A percentile compares a stretch with the other conserved stretches of the same genome.
phyloP scores from a whole-genome alignment of 345 rosid species.

The Pistacia atlantica region DNA sequence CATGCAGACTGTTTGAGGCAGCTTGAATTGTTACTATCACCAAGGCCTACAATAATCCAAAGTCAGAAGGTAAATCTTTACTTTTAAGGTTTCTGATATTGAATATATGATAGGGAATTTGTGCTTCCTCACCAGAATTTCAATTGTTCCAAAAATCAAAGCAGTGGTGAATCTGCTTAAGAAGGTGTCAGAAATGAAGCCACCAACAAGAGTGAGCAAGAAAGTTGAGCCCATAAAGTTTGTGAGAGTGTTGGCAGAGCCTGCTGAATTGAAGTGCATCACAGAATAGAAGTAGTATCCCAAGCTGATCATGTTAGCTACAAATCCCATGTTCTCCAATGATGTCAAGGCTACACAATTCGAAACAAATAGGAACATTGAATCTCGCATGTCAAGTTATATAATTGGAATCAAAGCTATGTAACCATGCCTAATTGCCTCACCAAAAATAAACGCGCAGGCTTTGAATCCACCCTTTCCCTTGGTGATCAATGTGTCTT shows the following conservation, averaged over 20 bases:
- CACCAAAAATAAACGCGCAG: conserved; percentile 41
- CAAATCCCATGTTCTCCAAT: conserved; percentile 61
- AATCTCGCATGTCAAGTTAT: neutral
- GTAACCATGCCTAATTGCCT: neutral
- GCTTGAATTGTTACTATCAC: conserved; percentile 60
- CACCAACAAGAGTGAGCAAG: conserved; percentile 55
- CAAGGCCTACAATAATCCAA: conserved; percentile 31
- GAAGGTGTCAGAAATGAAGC: conserved; percentile 60
- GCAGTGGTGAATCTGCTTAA: conserved; percentile 39
- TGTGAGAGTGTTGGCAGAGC: conserved; percentile 53
- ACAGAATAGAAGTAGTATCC: conserved; percentile 37
- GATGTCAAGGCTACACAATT: conserved; percentile 29
- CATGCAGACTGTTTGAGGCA: conserved; percentile 37
- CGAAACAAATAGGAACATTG: neutral
- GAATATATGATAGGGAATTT: neutral
- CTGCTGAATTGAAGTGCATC: conserved; percentile 39
- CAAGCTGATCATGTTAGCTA: conserved; percentile 54
- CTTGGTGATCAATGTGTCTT: neutral
- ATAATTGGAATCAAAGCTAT: neutral
- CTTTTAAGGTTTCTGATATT: neutral
- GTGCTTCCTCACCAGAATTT: conserved; percentile 36
- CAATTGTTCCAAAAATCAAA: conserved; percentile 42
- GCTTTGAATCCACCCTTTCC: conserved; percentile 50
- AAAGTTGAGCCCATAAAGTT: conserved; percentile 55
- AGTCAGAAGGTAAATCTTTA: neutral